Evolutionary conservation across 495 filamentous ascomycete species (phyloP), one percentile per base, ranked within the genome.

Genomic region (Xylaria flabelliformis): DNA sequence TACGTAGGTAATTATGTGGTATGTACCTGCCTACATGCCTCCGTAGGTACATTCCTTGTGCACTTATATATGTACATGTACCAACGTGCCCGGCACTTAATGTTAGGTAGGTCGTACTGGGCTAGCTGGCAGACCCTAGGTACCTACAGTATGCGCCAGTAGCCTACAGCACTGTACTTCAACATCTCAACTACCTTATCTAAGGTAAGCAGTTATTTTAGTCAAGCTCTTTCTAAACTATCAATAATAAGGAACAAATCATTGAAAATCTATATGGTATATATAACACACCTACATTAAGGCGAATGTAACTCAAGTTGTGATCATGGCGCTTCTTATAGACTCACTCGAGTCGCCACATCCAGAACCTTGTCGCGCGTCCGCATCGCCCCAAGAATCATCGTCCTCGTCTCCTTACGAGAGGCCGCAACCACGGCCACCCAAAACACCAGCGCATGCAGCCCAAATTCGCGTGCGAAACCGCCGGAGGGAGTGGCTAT

Each of bases 401-500:
- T 39, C 39, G 0, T 17, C 68, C 19, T 55, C 58, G 6, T 34
- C 48, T 19, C 17, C 48, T 8, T 79, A 72, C 39, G 75, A 77
- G 29, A 74, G 74, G 26, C 84, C 84, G 0, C 77, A 76, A 21
- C 83, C 83, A 7, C 83, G 83, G 26, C 79, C 82, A 7, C 79
- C 77, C 0, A 73, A 70, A 29, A 81, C 82, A 3, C 75, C 79
- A 1, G 76, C 79, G 26, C 75, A 79, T 26, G 55, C 76, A 3
- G 79, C 76, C 17, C 77, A 74, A 32, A 80, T 86, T 66, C 74
- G 81, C 8, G 74, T 79, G 4, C 81, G 80, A 64, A 86, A 86
- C 71, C 78, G 85, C 10, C 74, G 85, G 15, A 76, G 82, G 42
- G 83, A 83, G 70, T 86, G 84, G 44, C 75, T 86, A 4, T 74